Percentiles rank a stretch among this genome's conserved stretches.
phyloP scores from a whole-genome alignment of 108 stramenopile genomes.

The Discostella stelligeroides region DNA sequence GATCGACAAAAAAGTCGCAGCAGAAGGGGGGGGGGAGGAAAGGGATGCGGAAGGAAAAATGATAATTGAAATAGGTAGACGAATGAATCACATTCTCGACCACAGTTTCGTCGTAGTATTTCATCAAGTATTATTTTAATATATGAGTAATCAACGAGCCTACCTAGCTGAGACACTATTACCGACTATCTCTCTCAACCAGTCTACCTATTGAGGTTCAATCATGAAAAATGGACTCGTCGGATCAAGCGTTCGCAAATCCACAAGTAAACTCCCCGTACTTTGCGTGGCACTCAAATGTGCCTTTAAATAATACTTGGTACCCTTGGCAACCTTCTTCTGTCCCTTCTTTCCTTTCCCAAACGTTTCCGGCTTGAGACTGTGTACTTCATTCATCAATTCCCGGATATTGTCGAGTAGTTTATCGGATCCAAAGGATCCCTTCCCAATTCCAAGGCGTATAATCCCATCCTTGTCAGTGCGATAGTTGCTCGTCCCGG shows the following conservation, averaged over 20 bases:
- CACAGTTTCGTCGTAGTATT: no score
- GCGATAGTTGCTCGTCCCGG: conserved; percentile 82
- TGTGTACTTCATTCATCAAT: conserved; percentile 68
- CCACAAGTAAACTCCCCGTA: conserved; percentile 63
- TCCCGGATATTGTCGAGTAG: conserved; percentile 73
- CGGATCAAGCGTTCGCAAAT: conserved; percentile 84
- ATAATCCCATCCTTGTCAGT: conserved; percentile 89
- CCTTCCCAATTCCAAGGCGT: conserved; percentile 91
- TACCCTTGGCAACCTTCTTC: conserved; percentile 53
- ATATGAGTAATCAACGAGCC: no score
- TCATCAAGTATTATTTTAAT: no score
- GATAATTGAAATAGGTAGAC: no score
- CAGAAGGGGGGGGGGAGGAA: no score
- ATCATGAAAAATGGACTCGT: conserved; percentile 73
- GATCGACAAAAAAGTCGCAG: no score
- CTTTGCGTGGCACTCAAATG: conserved; percentile 73
- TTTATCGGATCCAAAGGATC: conserved; percentile 65
- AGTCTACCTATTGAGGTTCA: conserved; percentile 8
- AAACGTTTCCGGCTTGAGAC: conserved; percentile 77
- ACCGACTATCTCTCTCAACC: neutral
- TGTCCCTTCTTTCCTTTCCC: conserved; percentile 73
- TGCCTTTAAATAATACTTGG: conserved; percentile 78
- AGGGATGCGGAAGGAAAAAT: no score
- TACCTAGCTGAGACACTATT: no score
- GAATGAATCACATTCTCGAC: no score